A percentile compares a stretch with the other conserved stretches of the same genome.
Evolutionary conservation across 495 filamentous ascomycete genomes (phyloP).

Genomic region (Trichoderma asperelloides): DNA sequence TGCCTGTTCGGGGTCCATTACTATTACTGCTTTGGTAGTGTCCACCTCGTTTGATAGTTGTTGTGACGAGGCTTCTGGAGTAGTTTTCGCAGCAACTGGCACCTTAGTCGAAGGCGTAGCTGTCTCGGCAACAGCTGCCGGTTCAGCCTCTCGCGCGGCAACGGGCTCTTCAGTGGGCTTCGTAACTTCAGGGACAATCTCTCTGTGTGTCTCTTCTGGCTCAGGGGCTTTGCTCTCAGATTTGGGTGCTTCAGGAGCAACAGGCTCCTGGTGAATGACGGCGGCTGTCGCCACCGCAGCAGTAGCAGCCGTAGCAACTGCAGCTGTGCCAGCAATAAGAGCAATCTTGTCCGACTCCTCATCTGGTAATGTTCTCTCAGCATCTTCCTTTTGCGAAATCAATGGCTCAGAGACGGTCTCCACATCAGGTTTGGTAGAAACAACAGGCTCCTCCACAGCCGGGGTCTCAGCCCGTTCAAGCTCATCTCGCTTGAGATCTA

Average conservation of each 20-base stretch:
- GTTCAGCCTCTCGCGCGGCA: background rate
- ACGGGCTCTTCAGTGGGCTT: constrained; percentile 2
- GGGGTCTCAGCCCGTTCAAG: constrained; percentile 5
- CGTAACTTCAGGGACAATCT: background rate
- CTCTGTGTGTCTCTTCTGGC: background rate
- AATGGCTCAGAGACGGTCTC: constrained; percentile 1
- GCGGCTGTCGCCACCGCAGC: background rate
- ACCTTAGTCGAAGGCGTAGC: background rate
- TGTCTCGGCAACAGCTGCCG: background rate
- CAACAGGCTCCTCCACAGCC: background rate
- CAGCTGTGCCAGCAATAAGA: background rate
- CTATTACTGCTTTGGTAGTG: background rate
- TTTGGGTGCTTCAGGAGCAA: background rate
- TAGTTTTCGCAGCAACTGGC: background rate
- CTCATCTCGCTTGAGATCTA: background rate
- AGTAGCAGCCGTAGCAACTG: background rate
- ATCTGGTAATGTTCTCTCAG: background rate
- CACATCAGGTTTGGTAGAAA: constrained; percentile 5
- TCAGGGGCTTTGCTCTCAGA: background rate
- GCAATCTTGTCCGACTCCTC: background rate
- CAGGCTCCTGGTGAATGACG: background rate
- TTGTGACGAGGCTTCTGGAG: background rate
- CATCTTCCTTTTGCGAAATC: background rate
- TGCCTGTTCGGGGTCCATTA: background rate
- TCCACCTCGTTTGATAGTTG: background rate